Percentiles rank a stretch among this genome's conserved stretches.
These are phyloP conservation scores for Durusdinium trenchii DNA, from an alignment of 73 alveolate species.

Conservation along the genomic window DNA sequence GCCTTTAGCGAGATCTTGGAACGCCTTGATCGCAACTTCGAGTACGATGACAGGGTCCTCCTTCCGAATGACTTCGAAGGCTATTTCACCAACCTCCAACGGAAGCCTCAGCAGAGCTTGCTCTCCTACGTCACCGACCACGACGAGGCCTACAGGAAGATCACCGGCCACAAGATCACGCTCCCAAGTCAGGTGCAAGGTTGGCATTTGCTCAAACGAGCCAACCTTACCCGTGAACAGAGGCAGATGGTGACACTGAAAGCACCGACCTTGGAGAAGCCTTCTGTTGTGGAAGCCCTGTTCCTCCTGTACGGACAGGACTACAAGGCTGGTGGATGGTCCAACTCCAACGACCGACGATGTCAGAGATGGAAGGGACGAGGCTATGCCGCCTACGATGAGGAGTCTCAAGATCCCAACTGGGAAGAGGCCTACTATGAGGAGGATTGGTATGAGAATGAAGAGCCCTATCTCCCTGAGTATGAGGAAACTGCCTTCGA, in stretches of 20 bases:
- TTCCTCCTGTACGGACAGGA: neutral
- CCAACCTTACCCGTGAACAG: neutral
- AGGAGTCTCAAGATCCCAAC: neutral
- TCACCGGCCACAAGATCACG: neutral
- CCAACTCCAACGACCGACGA: neutral
- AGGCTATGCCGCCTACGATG: neutral
- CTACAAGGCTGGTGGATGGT: neutral
- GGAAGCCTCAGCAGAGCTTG: neutral
- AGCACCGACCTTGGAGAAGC: neutral
- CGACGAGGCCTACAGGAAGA: neutral
- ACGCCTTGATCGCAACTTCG: neutral
- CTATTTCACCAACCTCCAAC: neutral
- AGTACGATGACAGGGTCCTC: neutral
- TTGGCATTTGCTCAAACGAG: neutral
- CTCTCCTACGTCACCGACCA: neutral
- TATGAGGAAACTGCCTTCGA: neutral
- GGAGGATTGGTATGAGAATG: too few relatives aligned
- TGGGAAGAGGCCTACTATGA: too few relatives aligned
- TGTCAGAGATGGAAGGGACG: neutral
- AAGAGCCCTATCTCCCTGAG: too few relatives aligned
- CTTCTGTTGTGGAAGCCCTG: neutral
- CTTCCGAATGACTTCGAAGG: neutral
- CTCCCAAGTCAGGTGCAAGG: neutral
- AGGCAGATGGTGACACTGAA: neutral
- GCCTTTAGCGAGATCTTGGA: neutral